Evolutionary conservation across 2,329 filamentous ascomycete genomes (phyloP).

Genomic region (Balansia obtecta): DNA sequence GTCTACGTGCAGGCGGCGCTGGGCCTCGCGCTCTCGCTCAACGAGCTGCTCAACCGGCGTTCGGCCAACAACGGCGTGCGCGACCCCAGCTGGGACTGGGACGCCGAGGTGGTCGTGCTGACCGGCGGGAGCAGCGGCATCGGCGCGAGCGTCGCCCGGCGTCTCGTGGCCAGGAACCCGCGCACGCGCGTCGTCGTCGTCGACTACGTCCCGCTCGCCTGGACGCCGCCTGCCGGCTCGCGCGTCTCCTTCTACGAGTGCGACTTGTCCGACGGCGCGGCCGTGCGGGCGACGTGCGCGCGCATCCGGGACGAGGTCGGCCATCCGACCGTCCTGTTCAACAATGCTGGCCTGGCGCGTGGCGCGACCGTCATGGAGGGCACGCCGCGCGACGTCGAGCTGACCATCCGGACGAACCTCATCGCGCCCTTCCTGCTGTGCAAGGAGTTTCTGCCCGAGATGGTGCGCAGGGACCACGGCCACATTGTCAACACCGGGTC

Average conservation of each 20-base stretch:
- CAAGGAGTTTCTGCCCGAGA: constrained; percentile 47
- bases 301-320: constrained; percentile 21
- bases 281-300: constrained; percentile 16
- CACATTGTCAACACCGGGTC: constrained; percentile 52
- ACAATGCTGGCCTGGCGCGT: constrained; percentile 21
- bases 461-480: constrained; percentile 46
- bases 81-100: constrained; percentile 18
- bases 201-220: constrained; percentile 20
- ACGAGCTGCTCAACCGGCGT: constrained; percentile 12
- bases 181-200: constrained; percentile 20
- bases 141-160: constrained; percentile 20
- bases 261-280: constrained; percentile 21
- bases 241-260: constrained; percentile 20
- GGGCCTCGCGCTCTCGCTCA: constrained; percentile 11
- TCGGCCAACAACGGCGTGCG: constrained; percentile 15
- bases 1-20: constrained; percentile 7
- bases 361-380: constrained; percentile 17
- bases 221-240: constrained; percentile 11
- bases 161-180: constrained; percentile 14
- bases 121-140: constrained; percentile 29
- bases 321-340: constrained; percentile 24
- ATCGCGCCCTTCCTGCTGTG: constrained; percentile 45
- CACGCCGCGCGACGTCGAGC: constrained; percentile 16
- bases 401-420: constrained; percentile 33
- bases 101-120: constrained; percentile 25